Evolutionary conservation across 208 protist species (phyloP), one percentile per base, ranked within the genome.

Genomic region (Trypanosoma scelopori): DNA sequence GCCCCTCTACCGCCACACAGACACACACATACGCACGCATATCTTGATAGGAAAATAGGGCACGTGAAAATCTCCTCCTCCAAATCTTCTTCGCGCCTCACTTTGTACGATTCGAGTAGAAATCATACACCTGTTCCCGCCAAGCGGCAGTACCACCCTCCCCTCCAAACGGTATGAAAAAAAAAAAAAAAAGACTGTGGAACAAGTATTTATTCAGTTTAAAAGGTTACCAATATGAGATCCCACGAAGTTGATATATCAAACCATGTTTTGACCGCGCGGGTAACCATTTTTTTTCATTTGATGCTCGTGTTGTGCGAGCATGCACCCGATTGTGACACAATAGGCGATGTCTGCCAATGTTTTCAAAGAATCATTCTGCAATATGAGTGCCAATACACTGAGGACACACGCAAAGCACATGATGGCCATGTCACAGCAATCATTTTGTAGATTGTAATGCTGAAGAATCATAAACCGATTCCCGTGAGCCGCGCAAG

Each of bases 391-490:
- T 20, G 71, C 76, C 37, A 74, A 23, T 55, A 59, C n/a, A 39
- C 41, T 11, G 2, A 71, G 70, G 23, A 88, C 66, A 52, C 76
- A 88, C 22, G 64, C 58, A 43, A 13, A 55, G 22, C 64, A 75
- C n/a, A 78, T 62, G 9, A 93, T 42, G 18, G 58, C 46, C 9
- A 55, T 60, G 60, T 93, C 84, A 67, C 79, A 93, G 46, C 75
- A 87, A 39, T 74, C 60, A 60, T 72, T 78, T 42, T 71, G 23
- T 13, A 89, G 67, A 27, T 73, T 57, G 58, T 91, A 88, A 49
- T 79, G 76, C 51, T 79, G 58, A 71, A 87, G 71, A 51, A 91
- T 22, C 84, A 91, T 89, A 68, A 79, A 87, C 9, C 84, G 76
- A 46, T 93, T 89, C 0, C 69, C 81, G 45, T 89, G 79, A 12